Conservation (phyloP, 108 stramenopile species). For the Nitzschia sp. region DNA sequence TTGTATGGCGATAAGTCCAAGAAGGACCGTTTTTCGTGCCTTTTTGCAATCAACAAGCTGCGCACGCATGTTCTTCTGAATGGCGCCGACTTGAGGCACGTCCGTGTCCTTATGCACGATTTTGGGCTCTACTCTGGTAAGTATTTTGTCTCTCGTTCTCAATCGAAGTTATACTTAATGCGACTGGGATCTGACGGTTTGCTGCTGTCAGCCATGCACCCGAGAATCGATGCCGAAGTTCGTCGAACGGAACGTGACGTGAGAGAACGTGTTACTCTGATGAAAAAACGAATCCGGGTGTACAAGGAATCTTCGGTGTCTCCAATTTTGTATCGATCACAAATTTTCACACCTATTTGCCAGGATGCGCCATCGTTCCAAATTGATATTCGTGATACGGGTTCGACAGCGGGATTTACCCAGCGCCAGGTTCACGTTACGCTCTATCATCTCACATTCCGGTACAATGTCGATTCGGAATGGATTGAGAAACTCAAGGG, state of each 20-base stretch:
- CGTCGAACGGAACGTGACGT: constrained; percentile 9
- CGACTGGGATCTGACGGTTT: not conserved
- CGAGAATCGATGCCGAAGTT: not conserved
- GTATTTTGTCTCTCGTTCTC: constrained; percentile 2
- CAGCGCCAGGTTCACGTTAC: constrained; percentile 47
- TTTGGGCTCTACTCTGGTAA: constrained; percentile 51
- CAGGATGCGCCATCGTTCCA: constrained; percentile 67
- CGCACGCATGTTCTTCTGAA: constrained; percentile 10
- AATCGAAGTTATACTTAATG: not conserved
- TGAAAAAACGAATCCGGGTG: constrained; percentile 14
- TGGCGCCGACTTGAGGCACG: constrained; percentile 16
- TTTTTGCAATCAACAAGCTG: constrained; percentile 29
- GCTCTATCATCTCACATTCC: constrained; percentile 74
- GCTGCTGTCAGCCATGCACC: not conserved
- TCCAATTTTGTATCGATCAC: constrained; percentile 69
- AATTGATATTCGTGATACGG: constrained; percentile 50
- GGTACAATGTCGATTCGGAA: constrained; percentile 54
- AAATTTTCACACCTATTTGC: constrained; percentile 64
- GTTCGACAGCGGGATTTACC: constrained; percentile 23
- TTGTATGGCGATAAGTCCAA: not conserved
- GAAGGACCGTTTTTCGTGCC: constrained; percentile 2
- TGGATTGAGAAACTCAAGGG: constrained; percentile 47
- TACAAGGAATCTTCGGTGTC: not conserved
- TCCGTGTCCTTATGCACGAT: constrained; percentile 30
- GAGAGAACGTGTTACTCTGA: not conserved